phyloP scores from a whole-genome alignment of 495 filamentous ascomycete genomes.

The Hypoxylon lienhwacheense region DNA sequence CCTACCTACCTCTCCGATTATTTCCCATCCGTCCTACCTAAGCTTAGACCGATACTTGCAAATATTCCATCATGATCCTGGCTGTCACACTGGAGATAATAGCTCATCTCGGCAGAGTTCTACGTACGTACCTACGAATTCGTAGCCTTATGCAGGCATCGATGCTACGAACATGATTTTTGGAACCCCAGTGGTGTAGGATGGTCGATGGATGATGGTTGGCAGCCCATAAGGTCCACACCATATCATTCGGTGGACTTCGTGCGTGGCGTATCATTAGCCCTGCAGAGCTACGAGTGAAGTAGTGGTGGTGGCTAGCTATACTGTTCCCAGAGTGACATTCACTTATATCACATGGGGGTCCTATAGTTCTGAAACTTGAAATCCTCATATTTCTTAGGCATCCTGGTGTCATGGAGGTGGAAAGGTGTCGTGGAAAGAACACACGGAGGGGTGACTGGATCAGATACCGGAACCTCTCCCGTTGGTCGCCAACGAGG shows the following conservation, averaged over 20 bases:
- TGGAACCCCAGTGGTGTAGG: background rate
- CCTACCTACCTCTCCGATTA: no score
- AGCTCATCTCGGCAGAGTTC: background rate
- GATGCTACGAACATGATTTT: background rate
- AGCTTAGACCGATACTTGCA: no score
- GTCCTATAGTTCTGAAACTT: background rate
- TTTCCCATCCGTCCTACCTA: no score
- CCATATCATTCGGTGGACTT: background rate
- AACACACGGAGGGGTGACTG: slow-evolving; percentile 10
- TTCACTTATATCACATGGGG: background rate
- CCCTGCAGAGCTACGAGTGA: slow-evolving; percentile 1
- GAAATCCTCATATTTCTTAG: slow-evolving; percentile 1
- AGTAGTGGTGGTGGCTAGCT: background rate
- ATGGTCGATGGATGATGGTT: slow-evolving; percentile 6
- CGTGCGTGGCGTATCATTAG: background rate
- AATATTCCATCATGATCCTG: background rate
- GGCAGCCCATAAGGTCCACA: background rate
- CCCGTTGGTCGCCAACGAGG: slow-evolving; percentile 2
- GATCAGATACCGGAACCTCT: background rate
- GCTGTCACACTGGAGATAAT: slow-evolving; percentile 2
- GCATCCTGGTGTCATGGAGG: background rate
- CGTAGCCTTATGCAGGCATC: background rate
- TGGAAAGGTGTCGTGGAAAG: slow-evolving; percentile 1
- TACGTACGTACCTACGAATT: background rate
- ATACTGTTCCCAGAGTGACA: slow-evolving; percentile 1